Evolutionary conservation across 202 grass and related monocot species (phyloP).

Genomic region (Elaeis oleifera): DNA sequence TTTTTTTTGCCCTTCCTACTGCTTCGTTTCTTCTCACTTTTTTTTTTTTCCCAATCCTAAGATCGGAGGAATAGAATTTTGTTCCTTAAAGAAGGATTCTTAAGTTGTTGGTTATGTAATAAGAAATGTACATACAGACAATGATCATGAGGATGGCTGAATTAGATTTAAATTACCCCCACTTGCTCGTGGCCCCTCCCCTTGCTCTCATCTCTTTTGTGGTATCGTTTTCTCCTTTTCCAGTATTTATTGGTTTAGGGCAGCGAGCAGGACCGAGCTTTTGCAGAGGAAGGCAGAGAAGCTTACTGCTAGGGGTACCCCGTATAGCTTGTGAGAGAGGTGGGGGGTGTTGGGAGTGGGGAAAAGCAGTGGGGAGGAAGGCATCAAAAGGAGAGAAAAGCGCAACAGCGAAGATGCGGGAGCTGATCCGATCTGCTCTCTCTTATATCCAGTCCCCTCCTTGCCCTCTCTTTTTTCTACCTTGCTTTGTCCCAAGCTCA

Average conservation of each 20-base stretch:
- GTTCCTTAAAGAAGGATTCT: conserved; percentile 51
- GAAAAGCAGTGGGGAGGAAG: too few species aligned
- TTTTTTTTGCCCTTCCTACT: neutral
- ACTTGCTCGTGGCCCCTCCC: conserved; percentile 20
- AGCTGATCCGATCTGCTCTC: conserved; percentile 1
- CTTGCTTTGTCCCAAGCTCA: too few species aligned
- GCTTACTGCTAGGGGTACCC: conserved; percentile 3
- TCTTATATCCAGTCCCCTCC: neutral
- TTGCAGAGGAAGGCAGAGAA: conserved; percentile 30
- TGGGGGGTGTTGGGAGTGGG: too few species aligned
- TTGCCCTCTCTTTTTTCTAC: neutral
- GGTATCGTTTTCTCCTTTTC: conserved; percentile 40
- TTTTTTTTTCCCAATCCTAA: conserved; percentile 16
- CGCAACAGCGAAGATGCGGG: neutral
- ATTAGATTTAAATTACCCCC: conserved; percentile 13
- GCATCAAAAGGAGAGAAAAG: conserved; percentile 7
- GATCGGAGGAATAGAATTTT: conserved; percentile 28
- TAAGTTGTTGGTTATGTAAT: conserved; percentile 45
- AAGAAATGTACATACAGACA: conserved; percentile 85
- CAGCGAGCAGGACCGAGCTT: conserved; percentile 29
- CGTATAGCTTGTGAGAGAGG: conserved; percentile 36
- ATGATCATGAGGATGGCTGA: conserved; percentile 43
- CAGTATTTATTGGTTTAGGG: conserved; percentile 50
- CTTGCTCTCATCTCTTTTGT: conserved; percentile 28
- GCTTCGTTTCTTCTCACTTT: neutral